Conservation (phyloP, 495 filamentous ascomycete species). For the Penicillium arizonense region DNA sequence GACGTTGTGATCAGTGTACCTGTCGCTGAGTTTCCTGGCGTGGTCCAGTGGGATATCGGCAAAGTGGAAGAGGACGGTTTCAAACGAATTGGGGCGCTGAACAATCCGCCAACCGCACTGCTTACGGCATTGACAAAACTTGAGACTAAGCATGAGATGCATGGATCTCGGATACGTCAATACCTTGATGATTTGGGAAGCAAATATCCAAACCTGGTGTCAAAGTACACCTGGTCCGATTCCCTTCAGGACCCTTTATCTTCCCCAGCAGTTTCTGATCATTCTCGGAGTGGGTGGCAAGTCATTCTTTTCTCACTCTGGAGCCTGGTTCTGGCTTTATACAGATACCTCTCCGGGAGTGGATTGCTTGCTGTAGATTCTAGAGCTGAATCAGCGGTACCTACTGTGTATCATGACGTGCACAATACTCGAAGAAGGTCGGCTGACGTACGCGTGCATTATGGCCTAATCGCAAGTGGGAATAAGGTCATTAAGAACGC, state of each 20-base stretch:
- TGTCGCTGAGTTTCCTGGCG: slow-evolving; percentile 4
- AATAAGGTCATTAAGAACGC: background rate
- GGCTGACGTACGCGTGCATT: background rate
- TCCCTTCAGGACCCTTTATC: too few relatives aligned
- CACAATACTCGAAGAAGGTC: too few relatives aligned
- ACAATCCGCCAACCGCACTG: slow-evolving; percentile 2
- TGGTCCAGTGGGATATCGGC: slow-evolving; percentile 25
- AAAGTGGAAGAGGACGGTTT: slow-evolving; percentile 15
- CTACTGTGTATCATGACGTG: too few relatives aligned
- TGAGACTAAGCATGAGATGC: slow-evolving; percentile 10
- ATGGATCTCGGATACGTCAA: background rate
- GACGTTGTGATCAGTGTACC: slow-evolving; percentile 25
- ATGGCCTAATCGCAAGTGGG: background rate
- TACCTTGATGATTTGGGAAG: background rate
- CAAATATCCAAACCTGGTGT: background rate
- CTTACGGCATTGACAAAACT: slow-evolving; percentile 2
- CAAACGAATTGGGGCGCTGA: slow-evolving; percentile 19
- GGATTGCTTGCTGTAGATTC: too few relatives aligned
- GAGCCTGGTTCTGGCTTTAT: too few relatives aligned
- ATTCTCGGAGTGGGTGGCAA: too few relatives aligned
- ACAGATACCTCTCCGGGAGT: too few relatives aligned
- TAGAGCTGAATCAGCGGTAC: too few relatives aligned
- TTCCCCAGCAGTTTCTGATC: too few relatives aligned
- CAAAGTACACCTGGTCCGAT: too few relatives aligned
- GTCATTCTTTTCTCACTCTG: too few relatives aligned